These are phyloP conservation scores for Penicillium atrosanguineum DNA, from an alignment of 495 filamentous ascomycete species.

Conservation along the genomic window DNA sequence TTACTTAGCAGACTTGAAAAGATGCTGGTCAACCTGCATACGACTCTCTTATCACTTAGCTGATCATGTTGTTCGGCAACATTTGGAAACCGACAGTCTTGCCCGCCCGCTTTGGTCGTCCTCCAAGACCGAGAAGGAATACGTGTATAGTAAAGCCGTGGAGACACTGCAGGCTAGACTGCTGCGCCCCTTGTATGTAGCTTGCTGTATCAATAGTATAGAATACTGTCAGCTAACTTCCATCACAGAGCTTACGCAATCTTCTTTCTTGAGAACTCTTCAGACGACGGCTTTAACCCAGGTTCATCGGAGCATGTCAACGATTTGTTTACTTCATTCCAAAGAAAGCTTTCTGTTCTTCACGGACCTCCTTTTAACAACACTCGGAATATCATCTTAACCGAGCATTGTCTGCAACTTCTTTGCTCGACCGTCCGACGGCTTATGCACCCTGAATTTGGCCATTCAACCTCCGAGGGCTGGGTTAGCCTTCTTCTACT, in stretches of 20 bases:
- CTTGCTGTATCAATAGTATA: neutral
- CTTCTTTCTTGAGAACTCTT: conserved; percentile 30
- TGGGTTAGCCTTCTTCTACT: conserved; percentile 31
- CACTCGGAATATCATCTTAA: conserved; percentile 22
- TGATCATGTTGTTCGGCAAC: conserved; percentile 23
- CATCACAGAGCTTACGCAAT: conserved; percentile 22
- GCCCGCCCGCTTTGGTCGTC: conserved; percentile 20
- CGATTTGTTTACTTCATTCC: conserved; percentile 4
- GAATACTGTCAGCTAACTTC: neutral
- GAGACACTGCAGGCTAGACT: conserved; percentile 23
- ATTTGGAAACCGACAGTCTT: conserved; percentile 23
- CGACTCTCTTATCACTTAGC: conserved; percentile 28
- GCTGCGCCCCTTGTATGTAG: conserved; percentile 23
- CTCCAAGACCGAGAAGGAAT: conserved; percentile 29
- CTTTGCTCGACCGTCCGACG: conserved; percentile 26
- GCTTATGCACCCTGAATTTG: conserved; percentile 30
- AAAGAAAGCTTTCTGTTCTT: conserved; percentile 24
- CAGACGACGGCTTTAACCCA: conserved; percentile 1
- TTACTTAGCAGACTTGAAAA: conserved; percentile 26
- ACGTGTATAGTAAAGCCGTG: conserved; percentile 27
- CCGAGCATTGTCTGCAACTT: conserved; percentile 31
- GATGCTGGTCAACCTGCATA: conserved; percentile 32
- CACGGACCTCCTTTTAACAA: conserved; percentile 28
- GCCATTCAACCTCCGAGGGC: conserved; percentile 20
- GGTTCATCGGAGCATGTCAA: conserved; percentile 1